Base-by-base conservation (phyloP, 306 rosid species). In the Leucaena leucocephala region DNA sequence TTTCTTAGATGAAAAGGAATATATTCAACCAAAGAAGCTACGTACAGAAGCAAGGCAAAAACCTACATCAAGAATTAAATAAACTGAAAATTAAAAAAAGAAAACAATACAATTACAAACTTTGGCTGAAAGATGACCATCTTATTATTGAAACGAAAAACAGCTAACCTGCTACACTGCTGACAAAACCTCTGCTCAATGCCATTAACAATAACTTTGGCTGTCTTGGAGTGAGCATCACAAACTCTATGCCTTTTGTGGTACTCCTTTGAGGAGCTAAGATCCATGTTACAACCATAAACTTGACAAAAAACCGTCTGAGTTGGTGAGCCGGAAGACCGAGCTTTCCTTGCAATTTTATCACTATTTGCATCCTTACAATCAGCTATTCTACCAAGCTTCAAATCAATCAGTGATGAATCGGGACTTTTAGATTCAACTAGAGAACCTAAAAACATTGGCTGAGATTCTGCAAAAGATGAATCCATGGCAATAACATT, bases 131-230 rank as follows among this genome's bases (percentile, higher is more conserved):
- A 65, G 68, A 71, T 65, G 57, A 75, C 67, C 17, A 74, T 44
- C 73, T 57, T 14, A 76, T 58, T 35, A 55, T 14, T 42, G 44
- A 0, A 27, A 27, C 27, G 48, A 55, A 78, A 57, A 52, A 44
- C 22, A 42, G 72, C 69, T 17, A 54, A 92, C 97, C 96, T 92
- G 88, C 97, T 92, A 80, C 97, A 92, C 78, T 92, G 95, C 82
- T 92, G 97, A 62, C 97, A 92, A 88, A 92, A 92, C 83, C 97
- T 87, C 74, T 92, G 96, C 45, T 92, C 90, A 73, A 87, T 78
- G 80, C 93, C 97, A 79, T 89, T 90, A n/a, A 92, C 96, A 75
- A 90, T 79, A 68, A 90, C 97, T 81, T 71, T 82, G 68, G 96
- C 82, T 66, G 96, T 89, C 84, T 92, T 92, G 80, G 96, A 92